phyloP scores from a whole-genome alignment of 768 basidiomycete species.

The Suillus tomentosus region DNA sequence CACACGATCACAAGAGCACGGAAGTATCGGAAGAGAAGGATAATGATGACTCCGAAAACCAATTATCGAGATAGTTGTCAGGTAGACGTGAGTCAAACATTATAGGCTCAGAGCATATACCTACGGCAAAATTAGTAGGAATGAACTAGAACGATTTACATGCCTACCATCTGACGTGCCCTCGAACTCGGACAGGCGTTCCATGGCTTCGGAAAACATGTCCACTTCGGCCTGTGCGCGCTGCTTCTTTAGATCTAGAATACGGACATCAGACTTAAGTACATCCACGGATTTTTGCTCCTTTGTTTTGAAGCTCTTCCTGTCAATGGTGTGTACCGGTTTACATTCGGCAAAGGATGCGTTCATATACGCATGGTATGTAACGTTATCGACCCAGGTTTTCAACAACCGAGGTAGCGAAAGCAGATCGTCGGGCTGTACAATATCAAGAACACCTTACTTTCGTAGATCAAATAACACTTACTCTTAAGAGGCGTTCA shows the following conservation, averaged over 20 bases:
- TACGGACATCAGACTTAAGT: background rate
- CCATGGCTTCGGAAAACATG: background rate
- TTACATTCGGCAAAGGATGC: background rate
- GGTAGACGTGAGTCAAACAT: no score
- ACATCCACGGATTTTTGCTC: background rate
- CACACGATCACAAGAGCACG: no score
- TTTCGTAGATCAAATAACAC: background rate
- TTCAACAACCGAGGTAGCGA: background rate
- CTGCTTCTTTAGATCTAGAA: background rate
- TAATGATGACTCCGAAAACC: no score
- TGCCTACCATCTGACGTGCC: background rate
- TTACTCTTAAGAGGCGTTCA: background rate
- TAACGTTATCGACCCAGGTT: background rate
- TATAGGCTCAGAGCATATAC: no score
- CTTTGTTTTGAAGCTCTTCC: background rate
- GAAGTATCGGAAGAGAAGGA: no score
- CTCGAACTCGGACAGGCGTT: background rate
- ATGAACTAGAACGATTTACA: no score
- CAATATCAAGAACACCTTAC: background rate
- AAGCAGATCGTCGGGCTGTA: background rate
- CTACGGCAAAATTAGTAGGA: no score
- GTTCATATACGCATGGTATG: background rate
- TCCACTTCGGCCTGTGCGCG: background rate
- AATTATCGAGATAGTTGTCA: no score
- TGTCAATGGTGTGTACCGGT: background rate